These are phyloP conservation scores for Cryptococcus floricola DNA, from an alignment of 1,284 basidiomycete species.

Conservation along the genomic window DNA sequence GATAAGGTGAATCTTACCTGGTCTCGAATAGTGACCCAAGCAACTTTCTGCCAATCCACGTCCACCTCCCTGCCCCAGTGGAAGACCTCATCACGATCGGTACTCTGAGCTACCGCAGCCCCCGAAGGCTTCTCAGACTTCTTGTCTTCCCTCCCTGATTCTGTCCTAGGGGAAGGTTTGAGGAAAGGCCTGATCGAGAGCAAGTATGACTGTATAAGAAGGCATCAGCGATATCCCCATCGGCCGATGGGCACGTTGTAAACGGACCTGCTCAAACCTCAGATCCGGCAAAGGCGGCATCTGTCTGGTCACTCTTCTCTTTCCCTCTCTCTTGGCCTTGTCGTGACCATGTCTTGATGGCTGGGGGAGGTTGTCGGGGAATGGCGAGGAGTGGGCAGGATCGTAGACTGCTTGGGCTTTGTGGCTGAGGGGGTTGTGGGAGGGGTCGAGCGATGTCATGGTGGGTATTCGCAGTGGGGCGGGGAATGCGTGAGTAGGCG, in stretches of 20 bases:
- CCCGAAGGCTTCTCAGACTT: conserved; percentile 17
- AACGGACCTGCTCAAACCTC: conserved; percentile 47
- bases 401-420: conserved; percentile 36
- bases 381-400: conserved; percentile 13
- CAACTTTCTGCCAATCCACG: conserved; percentile 38
- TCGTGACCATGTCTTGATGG: conserved; percentile 6
- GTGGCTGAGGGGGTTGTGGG: conserved; percentile 29
- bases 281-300: conserved; percentile 47
- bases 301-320: conserved; percentile 35
- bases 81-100: conserved; percentile 39
- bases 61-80: conserved; percentile 39
- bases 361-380: conserved; percentile 23
- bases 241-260: background rate
- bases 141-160: conserved; percentile 4
- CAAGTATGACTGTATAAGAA: conserved; percentile 33
- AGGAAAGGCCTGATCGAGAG: conserved; percentile 40
- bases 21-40: conserved; percentile 46
- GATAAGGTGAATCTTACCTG: conserved; percentile 33
- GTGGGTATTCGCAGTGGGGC: background rate
- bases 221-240: background rate
- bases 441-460: conserved; percentile 44
- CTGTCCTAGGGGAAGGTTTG: conserved; percentile 19
- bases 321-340: conserved; percentile 28
- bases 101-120: conserved; percentile 14
- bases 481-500: background rate